Percentiles rank a stretch among this genome's conserved stretches.
Conservation (phyloP, 176 grass and related monocot genomes). For the Hyparrhenia diplandra region DNA sequence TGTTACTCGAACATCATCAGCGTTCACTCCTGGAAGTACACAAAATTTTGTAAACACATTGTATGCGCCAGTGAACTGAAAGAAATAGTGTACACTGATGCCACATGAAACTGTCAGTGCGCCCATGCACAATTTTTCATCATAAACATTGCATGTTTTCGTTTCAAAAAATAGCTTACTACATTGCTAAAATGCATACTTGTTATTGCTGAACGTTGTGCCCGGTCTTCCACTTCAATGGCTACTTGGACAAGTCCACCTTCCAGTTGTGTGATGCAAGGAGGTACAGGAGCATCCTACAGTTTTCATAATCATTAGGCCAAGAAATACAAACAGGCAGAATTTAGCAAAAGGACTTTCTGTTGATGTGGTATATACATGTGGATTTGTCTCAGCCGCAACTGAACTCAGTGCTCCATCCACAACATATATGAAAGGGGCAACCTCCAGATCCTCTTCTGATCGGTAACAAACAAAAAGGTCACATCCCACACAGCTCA, state of each 20-base stretch:
- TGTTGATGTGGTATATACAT: slow-evolving; percentile 34
- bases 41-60: slow-evolving; percentile 1
- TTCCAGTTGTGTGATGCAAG: slow-evolving; percentile 86
- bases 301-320: slow-evolving; percentile 2
- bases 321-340: neutral
- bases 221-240: slow-evolving; percentile 97
- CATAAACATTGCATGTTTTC: neutral
- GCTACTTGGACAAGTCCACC: slow-evolving; percentile 96
- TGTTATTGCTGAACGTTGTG: slow-evolving; percentile 96
- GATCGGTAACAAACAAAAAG: slow-evolving; percentile 97
- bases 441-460: slow-evolving; percentile 78
- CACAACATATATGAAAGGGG: slow-evolving; percentile 88
- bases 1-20: slow-evolving; percentile 86
- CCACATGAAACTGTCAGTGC: neutral
- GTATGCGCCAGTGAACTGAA: neutral
- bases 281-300: slow-evolving; percentile 95
- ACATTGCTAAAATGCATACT: slow-evolving; percentile 35
- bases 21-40: slow-evolving; percentile 82
- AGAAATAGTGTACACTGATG: neutral
- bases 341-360: slow-evolving; percentile 31
- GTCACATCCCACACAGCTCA: slow-evolving; percentile 81
- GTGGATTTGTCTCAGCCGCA: slow-evolving; percentile 91
- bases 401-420: slow-evolving; percentile 90
- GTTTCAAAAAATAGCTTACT: neutral
- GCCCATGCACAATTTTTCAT: neutral